Evolutionary conservation across 805 yeast genomes (phyloP).

Genomic region (Metschnikowia drakensbergensis): DNA sequence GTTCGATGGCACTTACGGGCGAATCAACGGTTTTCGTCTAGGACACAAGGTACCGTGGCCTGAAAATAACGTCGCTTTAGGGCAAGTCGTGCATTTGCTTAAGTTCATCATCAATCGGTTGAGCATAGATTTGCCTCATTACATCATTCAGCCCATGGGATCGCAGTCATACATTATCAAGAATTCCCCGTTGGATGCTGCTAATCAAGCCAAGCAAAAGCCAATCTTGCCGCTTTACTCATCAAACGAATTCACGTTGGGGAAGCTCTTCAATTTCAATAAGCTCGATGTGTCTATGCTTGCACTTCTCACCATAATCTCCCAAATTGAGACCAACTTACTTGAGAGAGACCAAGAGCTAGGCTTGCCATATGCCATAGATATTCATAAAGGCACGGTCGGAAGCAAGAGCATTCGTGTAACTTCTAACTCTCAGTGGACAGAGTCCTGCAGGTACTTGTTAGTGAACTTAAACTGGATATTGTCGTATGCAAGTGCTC

Average conservation of each 20-base stretch:
- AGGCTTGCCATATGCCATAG: conserved; percentile 72
- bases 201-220: conserved; percentile 22
- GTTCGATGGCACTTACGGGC: conserved; percentile 65
- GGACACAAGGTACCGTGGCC: conserved; percentile 83
- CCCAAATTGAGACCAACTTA: conserved; percentile 45
- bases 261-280: conserved; percentile 68
- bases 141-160: conserved; percentile 75
- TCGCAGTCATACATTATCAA: conserved; percentile 75
- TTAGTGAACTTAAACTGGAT: conserved; percentile 81
- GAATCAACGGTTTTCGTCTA: conserved; percentile 80
- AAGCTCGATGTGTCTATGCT: conserved; percentile 79
- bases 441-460: conserved; percentile 79
- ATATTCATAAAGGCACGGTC: conserved; percentile 53
- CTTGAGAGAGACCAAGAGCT: conserved; percentile 48
- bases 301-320: conserved; percentile 62
- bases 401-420: conserved; percentile 76
- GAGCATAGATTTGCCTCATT: conserved; percentile 52
- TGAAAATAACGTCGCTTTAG: conserved; percentile 88
- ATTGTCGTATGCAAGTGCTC: conserved; percentile 61
- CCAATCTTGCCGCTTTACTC: conserved; percentile 56
- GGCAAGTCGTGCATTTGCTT: conserved; percentile 70
- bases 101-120: conserved; percentile 60
- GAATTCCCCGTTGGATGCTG: conserved; percentile 7
- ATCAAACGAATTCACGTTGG: conserved; percentile 68
- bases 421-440: conserved; percentile 79